phyloP scores from a whole-genome alignment of 1,284 basidiomycete genomes.

The Ustilago nuda region DNA sequence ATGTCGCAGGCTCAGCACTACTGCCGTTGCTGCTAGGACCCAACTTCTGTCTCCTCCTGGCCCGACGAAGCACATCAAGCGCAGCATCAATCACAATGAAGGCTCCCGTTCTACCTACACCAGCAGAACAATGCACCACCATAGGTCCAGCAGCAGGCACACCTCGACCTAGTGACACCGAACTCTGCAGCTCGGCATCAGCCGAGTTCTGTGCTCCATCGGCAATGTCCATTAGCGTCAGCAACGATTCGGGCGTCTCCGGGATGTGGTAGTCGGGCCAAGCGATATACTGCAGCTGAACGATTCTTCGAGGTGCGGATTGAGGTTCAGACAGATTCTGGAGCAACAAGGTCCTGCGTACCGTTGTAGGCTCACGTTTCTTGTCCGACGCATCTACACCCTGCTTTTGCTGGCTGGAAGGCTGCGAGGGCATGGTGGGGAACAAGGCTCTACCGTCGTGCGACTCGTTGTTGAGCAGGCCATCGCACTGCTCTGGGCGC shows the following conservation, averaged over 20 bases:
- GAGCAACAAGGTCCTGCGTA: slow-evolving; percentile 56
- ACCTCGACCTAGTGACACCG: background rate
- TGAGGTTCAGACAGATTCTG: slow-evolving; percentile 32
- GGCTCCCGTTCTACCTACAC: slow-evolving; percentile 65
- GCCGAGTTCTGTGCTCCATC: slow-evolving; percentile 50
- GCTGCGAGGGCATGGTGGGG: slow-evolving; percentile 37
- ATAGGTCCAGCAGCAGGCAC: slow-evolving; percentile 48
- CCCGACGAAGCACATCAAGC: slow-evolving; percentile 56
- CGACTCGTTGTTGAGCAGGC: slow-evolving; percentile 10
- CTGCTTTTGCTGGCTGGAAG: background rate
- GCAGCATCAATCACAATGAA: slow-evolving; percentile 64
- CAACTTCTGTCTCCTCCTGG: slow-evolving; percentile 29
- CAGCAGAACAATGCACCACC: slow-evolving; percentile 68
- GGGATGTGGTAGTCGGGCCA: slow-evolving; percentile 69
- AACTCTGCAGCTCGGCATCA: slow-evolving; percentile 29
- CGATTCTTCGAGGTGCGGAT: slow-evolving; percentile 36
- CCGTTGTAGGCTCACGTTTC: slow-evolving; percentile 34
- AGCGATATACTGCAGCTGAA: slow-evolving; percentile 65
- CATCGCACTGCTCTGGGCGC: slow-evolving; percentile 31
- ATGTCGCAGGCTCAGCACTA: slow-evolving; percentile 16
- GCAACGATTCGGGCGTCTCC: slow-evolving; percentile 54
- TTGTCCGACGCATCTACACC: background rate
- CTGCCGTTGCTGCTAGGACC: background rate
- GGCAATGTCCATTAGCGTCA: slow-evolving; percentile 57
- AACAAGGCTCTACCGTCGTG: slow-evolving; percentile 48